Conservation (phyloP, 768 basidiomycete genomes). For the Suillus subluteus region DNA sequence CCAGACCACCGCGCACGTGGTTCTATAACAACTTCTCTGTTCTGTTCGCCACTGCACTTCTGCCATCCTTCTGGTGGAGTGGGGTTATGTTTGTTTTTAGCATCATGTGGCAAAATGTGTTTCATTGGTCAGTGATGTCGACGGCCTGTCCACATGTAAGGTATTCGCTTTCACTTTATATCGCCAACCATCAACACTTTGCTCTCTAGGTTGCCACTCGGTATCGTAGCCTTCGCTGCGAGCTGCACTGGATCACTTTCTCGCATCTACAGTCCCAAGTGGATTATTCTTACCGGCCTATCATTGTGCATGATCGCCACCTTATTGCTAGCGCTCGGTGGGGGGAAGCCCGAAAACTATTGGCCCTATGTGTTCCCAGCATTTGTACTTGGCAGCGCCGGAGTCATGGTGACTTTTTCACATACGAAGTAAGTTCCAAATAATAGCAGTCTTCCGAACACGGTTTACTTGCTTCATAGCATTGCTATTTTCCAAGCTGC, state of each 20-base stretch:
- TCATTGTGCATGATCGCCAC: slow-evolving; percentile 41
- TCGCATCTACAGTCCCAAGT: slow-evolving; percentile 43
- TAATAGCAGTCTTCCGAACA: too few relatives aligned
- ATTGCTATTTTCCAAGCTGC: slow-evolving; percentile 54
- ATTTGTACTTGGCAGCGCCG: slow-evolving; percentile 50
- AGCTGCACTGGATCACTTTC: slow-evolving; percentile 45
- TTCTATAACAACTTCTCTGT: slow-evolving; percentile 45
- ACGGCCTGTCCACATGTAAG: slow-evolving; percentile 45
- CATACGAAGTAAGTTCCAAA: slow-evolving; percentile 27
- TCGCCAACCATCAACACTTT: not conserved
- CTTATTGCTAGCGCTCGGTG: slow-evolving; percentile 44
- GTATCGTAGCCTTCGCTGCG: slow-evolving; percentile 39
- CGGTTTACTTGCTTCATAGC: slow-evolving; percentile 26
- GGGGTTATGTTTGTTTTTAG: slow-evolving; percentile 38
- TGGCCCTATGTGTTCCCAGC: slow-evolving; percentile 54
- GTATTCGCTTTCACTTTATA: slow-evolving; percentile 3
- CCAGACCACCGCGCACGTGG: slow-evolving; percentile 47
- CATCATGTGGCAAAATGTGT: slow-evolving; percentile 44
- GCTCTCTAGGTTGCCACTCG: slow-evolving; percentile 42
- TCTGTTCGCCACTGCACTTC: slow-evolving; percentile 39
- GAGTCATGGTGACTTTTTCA: slow-evolving; percentile 47
- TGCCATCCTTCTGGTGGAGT: slow-evolving; percentile 48
- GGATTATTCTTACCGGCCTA: slow-evolving; percentile 48
- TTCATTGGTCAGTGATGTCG: slow-evolving; percentile 44
- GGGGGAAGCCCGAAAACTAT: slow-evolving; percentile 44